Evolutionary conservation across 176 grass and related monocot genomes (phyloP).

Genomic region (Chrysopogon serrulatus): DNA sequence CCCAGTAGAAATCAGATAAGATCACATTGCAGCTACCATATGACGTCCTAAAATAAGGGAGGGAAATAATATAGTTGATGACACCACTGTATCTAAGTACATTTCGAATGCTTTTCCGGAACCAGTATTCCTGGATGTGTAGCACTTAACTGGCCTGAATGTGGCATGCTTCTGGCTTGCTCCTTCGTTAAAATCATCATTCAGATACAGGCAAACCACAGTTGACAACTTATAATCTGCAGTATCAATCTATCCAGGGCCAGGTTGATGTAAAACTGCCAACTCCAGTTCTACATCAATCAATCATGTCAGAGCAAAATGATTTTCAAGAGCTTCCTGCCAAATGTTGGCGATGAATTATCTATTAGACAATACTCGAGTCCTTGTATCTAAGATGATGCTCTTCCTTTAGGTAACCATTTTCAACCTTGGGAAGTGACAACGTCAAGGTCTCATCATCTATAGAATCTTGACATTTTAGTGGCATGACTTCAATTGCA

Average conservation of each 20-base stretch:
- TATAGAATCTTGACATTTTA: constrained; percentile 43
- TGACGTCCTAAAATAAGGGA: constrained; percentile 9
- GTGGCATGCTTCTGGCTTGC: background rate
- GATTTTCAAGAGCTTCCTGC: background rate
- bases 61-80: background rate
- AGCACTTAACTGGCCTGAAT: constrained; percentile 9
- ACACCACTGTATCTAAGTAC: constrained; percentile 18
- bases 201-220: background rate
- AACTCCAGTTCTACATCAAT: constrained; percentile 15
- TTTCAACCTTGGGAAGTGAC: constrained; percentile 41
- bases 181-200: constrained; percentile 2
- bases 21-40: background rate
- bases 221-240: constrained; percentile 8
- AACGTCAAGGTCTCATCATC: constrained; percentile 41
- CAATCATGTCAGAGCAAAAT: constrained; percentile 16
- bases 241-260: background rate
- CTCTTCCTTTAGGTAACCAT: constrained; percentile 31
- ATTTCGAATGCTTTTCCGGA: constrained; percentile 8
- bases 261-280: constrained; percentile 11
- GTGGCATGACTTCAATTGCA: constrained; percentile 43
- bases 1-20: constrained; percentile 39
- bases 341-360: background rate
- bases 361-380: constrained; percentile 27
- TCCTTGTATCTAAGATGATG: constrained; percentile 49
- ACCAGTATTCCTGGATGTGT: background rate